Conservation (phyloP, 2,329 filamentous ascomycete genomes). For the Periconia digitata region DNA sequence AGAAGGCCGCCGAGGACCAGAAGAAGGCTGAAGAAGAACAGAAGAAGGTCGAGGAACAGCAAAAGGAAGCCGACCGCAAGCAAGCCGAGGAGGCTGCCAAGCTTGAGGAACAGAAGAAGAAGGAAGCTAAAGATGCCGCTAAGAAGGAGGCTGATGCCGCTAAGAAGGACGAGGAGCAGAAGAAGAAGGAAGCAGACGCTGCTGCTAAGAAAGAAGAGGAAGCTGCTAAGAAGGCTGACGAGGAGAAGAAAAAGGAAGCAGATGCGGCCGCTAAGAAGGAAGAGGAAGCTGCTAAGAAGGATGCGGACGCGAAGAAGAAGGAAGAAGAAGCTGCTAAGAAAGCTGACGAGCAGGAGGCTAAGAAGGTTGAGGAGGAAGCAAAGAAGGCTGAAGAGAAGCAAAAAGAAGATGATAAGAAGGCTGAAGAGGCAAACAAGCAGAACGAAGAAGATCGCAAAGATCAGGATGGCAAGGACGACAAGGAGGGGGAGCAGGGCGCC, state of each 20-base stretch:
- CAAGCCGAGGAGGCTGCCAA: slow-evolving; percentile 1
- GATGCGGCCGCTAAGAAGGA: not conserved
- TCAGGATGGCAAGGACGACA: not conserved
- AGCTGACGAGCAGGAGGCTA: not conserved
- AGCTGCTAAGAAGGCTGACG: not conserved
- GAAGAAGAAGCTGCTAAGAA: not conserved
- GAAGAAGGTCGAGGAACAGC: slow-evolving; percentile 2
- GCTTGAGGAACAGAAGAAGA: slow-evolving; percentile 7
- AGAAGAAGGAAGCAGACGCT: not conserved
- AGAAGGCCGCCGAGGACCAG: not conserved
- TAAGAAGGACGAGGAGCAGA: not conserved
- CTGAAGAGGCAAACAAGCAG: not conserved
- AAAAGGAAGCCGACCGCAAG: slow-evolving; percentile 6
- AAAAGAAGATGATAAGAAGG: not conserved
- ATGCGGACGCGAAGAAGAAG: not conserved
- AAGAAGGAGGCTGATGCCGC: not conserved
- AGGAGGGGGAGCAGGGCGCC: not conserved
- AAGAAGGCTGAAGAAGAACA: not conserved
- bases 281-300: not conserved
- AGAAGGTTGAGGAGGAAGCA: not conserved
- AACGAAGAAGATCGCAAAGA: too few species aligned
- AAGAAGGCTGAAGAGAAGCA: not conserved
- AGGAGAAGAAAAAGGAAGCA: not conserved
- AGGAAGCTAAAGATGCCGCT: slow-evolving; percentile 3
- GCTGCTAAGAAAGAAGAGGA: not conserved